Conservation (phyloP, 352 stramenopile species). For the Globisporangium takayamanum region DNA sequence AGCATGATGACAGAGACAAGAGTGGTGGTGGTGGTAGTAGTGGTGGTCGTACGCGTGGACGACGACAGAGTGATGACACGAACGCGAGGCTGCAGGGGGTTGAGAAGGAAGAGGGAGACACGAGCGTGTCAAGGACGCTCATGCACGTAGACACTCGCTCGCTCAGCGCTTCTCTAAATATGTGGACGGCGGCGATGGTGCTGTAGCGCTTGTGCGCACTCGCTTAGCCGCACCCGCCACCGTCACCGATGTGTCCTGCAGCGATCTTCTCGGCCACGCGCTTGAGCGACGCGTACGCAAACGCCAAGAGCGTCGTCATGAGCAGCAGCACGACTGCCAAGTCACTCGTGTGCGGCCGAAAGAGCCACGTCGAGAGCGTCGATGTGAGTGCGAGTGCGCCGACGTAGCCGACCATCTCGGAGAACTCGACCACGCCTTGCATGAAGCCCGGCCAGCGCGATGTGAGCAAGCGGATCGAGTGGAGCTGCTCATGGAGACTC, state of each 20-base stretch:
- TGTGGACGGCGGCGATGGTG: not conserved
- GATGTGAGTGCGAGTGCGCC: slow-evolving; percentile 43
- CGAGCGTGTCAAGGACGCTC: no score
- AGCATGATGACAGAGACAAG: no score
- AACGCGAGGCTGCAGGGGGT: no score
- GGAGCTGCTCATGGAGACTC: slow-evolving; percentile 46
- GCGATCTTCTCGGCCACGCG: slow-evolving; percentile 19
- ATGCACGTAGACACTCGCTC: no score
- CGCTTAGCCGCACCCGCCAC: not conserved
- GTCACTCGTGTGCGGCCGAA: slow-evolving; percentile 39
- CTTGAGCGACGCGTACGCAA: slow-evolving; percentile 47
- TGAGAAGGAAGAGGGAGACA: no score
- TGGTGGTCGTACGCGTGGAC: no score
- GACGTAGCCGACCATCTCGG: slow-evolving; percentile 47
- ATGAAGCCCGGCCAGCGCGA: slow-evolving; percentile 37
- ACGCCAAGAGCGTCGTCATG: slow-evolving; percentile 44
- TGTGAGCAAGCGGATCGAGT: slow-evolving; percentile 26
- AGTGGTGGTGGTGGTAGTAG: no score
- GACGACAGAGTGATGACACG: no score
- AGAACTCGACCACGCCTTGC: slow-evolving; percentile 39
- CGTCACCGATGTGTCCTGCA: slow-evolving; percentile 1
- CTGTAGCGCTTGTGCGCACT: not conserved
- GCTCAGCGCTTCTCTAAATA: slow-evolving; percentile 4
- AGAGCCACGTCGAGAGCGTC: slow-evolving; percentile 57
- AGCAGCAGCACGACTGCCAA: slow-evolving; percentile 60